These are phyloP conservation scores for Mycocentrospora acerina DNA, from an alignment of 2,329 filamentous ascomycete genomes.

Conservation along the genomic window DNA sequence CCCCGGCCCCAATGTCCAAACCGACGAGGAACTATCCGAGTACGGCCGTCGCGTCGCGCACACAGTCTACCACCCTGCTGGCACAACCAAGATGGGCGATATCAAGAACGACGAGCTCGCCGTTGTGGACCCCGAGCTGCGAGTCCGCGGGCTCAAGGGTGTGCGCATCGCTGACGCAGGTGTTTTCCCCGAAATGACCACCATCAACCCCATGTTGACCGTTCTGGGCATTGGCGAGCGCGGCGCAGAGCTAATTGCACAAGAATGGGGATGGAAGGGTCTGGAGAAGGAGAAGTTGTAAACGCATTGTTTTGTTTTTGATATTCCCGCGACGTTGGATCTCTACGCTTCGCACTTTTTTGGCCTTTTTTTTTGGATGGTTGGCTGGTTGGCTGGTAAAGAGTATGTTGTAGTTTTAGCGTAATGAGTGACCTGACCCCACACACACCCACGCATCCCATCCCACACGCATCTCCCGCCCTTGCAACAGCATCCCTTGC, in stretches of 20 bases:
- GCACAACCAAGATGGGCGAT: constrained; percentile 89
- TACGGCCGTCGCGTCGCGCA: constrained; percentile 81
- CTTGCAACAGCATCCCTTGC: too few species aligned
- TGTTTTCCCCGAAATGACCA: constrained; percentile 84
- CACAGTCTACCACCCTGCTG: constrained; percentile 87
- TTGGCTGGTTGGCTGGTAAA: too few species aligned
- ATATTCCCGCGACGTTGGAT: too few species aligned
- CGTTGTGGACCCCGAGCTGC: constrained; percentile 76
- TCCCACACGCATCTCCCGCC: too few species aligned
- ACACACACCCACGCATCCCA: too few species aligned
- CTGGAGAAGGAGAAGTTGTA: constrained; percentile 57
- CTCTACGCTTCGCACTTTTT: too few species aligned
- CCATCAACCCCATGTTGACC: constrained; percentile 88
- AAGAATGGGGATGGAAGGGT: constrained; percentile 68
- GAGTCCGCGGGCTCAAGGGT: constrained; percentile 69
- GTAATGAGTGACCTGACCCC: too few species aligned
- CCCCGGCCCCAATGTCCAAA: constrained; percentile 70
- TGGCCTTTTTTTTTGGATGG: too few species aligned
- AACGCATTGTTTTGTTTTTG: constrained; percentile 1
- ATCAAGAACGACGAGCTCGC: constrained; percentile 66
- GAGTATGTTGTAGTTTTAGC: too few species aligned
- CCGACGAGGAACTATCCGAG: constrained; percentile 77
- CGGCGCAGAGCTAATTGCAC: constrained; percentile 78
- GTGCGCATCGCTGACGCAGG: constrained; percentile 83
- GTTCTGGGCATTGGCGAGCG: constrained; percentile 82